A percentile compares a stretch with the other conserved stretches of the same genome.
phyloP scores from a whole-genome alignment of 2,329 filamentous ascomycete species.

The Drechslera avenae region DNA sequence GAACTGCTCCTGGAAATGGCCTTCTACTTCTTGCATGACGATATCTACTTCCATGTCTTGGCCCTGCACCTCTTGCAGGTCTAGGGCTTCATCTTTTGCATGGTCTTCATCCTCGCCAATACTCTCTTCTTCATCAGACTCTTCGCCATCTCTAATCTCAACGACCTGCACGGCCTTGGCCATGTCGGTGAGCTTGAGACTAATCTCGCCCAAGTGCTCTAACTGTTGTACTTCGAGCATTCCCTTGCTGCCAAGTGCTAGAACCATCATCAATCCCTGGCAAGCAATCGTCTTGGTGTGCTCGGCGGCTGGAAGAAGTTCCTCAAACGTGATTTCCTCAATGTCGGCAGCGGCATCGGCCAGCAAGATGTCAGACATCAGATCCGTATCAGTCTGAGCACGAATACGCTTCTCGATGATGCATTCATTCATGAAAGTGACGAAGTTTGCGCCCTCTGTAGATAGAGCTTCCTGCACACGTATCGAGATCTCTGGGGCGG shows the following conservation, averaged over 20 bases:
- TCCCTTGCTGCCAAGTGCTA: constrained; percentile 60
- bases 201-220: constrained; percentile 50
- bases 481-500: constrained; percentile 25
- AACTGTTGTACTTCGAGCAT: constrained; percentile 67
- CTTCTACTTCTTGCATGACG: constrained; percentile 8
- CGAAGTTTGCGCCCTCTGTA: constrained; percentile 66
- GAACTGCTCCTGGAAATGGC: constrained; percentile 35
- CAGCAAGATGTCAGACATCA: constrained; percentile 25
- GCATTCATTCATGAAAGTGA: constrained; percentile 61
- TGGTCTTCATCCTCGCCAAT: not conserved
- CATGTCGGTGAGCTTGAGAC: constrained; percentile 31
- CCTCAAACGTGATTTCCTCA: constrained; percentile 66
- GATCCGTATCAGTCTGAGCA: constrained; percentile 12
- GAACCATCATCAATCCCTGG: constrained; percentile 50
- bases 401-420: constrained; percentile 46
- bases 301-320: constrained; percentile 65
- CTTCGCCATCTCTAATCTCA: constrained; percentile 15
- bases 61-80: constrained; percentile 2
- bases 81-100: not conserved
- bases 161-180: constrained; percentile 23
- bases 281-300: constrained; percentile 68
- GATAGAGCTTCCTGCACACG: constrained; percentile 61
- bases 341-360: constrained; percentile 38
- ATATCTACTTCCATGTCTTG: constrained; percentile 7
- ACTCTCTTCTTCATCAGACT: not conserved